Evolutionary conservation across 1,284 basidiomycete genomes (phyloP), one percentile per base, ranked within the genome.

Genomic region (Cutaneotrichosporon sp.): DNA sequence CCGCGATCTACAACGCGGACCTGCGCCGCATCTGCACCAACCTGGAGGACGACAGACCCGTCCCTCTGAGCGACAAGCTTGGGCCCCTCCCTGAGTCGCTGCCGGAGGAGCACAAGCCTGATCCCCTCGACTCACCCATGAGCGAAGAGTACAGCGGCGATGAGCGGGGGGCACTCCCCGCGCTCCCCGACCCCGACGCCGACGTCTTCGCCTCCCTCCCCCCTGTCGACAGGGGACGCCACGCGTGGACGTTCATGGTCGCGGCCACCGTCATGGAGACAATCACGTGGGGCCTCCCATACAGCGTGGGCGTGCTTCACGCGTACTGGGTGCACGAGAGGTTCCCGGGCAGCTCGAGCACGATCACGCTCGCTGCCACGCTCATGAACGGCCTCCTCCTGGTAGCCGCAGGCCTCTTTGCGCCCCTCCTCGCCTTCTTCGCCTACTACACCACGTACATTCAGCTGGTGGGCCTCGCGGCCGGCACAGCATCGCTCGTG

Each of bases 221-320:
- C 0, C 77, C 73, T 0, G 75, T 77, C 11, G 79, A 81, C 59
- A 57, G 67, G 1, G 80, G 80, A 0, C 43, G 51, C 5, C 62
- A 71, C 0, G 79, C 79, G 4, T 80, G 77, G 77, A 34, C 66
- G 0, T 81, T 79, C 66, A 68, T 80, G 8, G 46, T 71, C 1
- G 76, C 66, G 0, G 78, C 77, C 0, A 77, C 75, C 1, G 52
- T 70, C 7, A 69, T 75, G 29, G 79, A 80, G 66, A 65, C 69
- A 5, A 57, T 76, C 3, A 69, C 79, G 7, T 80, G 76, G 72
- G 79, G 79, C 1, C 56, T 80, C n/a, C 76, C 74, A 14, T 78
- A 73, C 60, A 68, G 71, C 29, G 70, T 78, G 43, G 77, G 77
- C 63, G 70, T 79, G 24, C 67, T 79, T 43, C 74, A 77, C 60